phyloP scores from a whole-genome alignment of 1,284 basidiomycete genomes.

The Hypsizygus ulmarius region DNA sequence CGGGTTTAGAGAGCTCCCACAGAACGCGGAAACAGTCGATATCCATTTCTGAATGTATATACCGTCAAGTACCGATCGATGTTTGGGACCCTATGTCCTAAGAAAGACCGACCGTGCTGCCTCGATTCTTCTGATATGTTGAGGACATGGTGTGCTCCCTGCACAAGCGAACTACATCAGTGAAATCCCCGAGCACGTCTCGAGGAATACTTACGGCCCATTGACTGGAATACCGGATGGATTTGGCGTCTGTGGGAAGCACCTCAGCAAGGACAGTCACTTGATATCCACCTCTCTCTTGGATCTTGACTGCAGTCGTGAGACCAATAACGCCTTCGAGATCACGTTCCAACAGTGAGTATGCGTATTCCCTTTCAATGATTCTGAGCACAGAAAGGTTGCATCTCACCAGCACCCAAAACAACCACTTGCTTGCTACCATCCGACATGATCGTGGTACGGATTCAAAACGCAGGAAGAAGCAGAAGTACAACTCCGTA shows the following conservation, averaged over 20 bases:
- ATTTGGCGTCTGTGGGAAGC: slow-evolving; percentile 65
- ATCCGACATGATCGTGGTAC: slow-evolving; percentile 1
- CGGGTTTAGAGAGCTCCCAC: slow-evolving; percentile 66
- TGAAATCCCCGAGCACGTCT: neutral
- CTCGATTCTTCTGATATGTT: slow-evolving; percentile 41
- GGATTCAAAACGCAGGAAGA: neutral
- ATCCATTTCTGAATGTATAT: slow-evolving; percentile 55
- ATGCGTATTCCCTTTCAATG: too few species aligned
- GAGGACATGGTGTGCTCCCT: slow-evolving; percentile 68
- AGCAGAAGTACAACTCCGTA: too few species aligned
- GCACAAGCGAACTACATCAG: neutral
- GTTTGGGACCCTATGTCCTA: too few species aligned
- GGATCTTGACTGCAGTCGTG: slow-evolving; percentile 64
- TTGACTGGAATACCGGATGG: slow-evolving; percentile 66
- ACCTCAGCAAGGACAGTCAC: slow-evolving; percentile 68
- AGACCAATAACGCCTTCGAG: slow-evolving; percentile 54
- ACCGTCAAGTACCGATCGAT: neutral
- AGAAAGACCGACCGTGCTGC: slow-evolving; percentile 45
- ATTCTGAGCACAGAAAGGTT: neutral
- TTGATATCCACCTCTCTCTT: slow-evolving; percentile 52
- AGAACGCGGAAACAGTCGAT: slow-evolving; percentile 68
- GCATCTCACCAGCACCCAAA: slow-evolving; percentile 21
- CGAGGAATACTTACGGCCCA: slow-evolving; percentile 62
- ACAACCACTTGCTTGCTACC: slow-evolving; percentile 19
- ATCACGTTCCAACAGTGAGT: too few species aligned